Conservation (phyloP, 1,139 yeast genomes). For the Yamadazyma pseudoaaseri region DNA sequence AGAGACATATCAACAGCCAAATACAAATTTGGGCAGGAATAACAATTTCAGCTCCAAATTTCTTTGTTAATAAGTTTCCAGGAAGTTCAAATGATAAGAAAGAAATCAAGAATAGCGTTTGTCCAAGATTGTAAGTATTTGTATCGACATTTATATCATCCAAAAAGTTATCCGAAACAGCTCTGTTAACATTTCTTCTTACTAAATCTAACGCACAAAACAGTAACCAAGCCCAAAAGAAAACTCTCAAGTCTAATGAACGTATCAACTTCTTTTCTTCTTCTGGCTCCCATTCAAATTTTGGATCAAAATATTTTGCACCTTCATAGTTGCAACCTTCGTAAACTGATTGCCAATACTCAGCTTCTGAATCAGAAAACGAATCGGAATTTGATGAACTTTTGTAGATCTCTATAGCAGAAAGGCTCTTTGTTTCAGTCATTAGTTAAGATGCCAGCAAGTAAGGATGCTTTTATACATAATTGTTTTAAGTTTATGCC, state of each 20-base stretch:
- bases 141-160: slow-evolving; percentile 26
- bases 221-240: slow-evolving; percentile 30
- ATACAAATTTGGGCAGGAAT: slow-evolving; percentile 28
- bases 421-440: background rate
- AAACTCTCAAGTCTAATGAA: slow-evolving; percentile 30
- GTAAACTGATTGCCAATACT: slow-evolving; percentile 28
- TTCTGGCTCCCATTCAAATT: slow-evolving; percentile 31
- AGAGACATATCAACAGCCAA: slow-evolving; percentile 26
- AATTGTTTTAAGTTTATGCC: background rate
- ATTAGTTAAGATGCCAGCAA: background rate
- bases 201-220: slow-evolving; percentile 33
- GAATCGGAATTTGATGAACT: background rate
- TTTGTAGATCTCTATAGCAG: background rate
- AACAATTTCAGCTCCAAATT: slow-evolving; percentile 34
- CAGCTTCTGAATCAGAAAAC: slow-evolving; percentile 13
- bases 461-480: background rate
- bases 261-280: slow-evolving; percentile 31
- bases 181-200: slow-evolving; percentile 29
- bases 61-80: slow-evolving; percentile 30
- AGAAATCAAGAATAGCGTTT: slow-evolving; percentile 30
- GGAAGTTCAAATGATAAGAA: slow-evolving; percentile 34
- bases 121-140: slow-evolving; percentile 29
- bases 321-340: slow-evolving; percentile 32
- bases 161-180: slow-evolving; percentile 28
- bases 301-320: slow-evolving; percentile 32